phyloP scores from a whole-genome alignment of 1,139 yeast species.

The Pichia sp. region DNA sequence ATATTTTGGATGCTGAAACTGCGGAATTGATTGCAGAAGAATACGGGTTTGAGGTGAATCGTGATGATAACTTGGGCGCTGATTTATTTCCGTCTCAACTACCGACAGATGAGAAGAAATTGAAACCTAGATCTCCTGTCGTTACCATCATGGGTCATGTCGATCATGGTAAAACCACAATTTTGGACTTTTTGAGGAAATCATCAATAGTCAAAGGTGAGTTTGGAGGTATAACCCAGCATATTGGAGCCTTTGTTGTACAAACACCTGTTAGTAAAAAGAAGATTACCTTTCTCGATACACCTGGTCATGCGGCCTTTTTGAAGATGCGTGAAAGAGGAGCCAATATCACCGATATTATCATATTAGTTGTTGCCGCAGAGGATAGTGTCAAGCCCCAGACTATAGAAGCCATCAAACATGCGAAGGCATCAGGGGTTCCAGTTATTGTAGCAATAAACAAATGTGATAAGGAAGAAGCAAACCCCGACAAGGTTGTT shows the following conservation, averaged over 20 bases:
- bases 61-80: conserved; percentile 56
- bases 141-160: conserved; percentile 99
- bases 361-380: conserved; percentile 92
- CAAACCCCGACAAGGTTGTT: conserved; percentile 67
- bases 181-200: conserved; percentile 78
- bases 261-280: conserved; percentile 68
- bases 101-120: conserved; percentile 28
- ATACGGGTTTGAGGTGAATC: conserved; percentile 65
- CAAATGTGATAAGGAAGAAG: conserved; percentile 80
- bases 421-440: conserved; percentile 78
- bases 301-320: conserved; percentile 98
- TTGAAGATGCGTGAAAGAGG: conserved; percentile 96
- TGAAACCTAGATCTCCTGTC: conserved; percentile 80
- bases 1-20: conserved; percentile 79
- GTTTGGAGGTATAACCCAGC: conserved; percentile 97
- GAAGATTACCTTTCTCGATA: conserved; percentile 83
- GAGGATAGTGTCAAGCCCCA: conserved; percentile 99
- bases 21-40: conserved; percentile 87
- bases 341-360: conserved; percentile 89
- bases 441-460: conserved; percentile 90
- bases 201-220: conserved; percentile 80
- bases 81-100: conserved; percentile 56
- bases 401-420: conserved; percentile 92
- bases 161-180: conserved; percentile 96
- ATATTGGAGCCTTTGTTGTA: conserved; percentile 94